These are phyloP conservation scores for Baorangia bicolor DNA, from an alignment of 768 basidiomycete genomes.

Conservation along the genomic window DNA sequence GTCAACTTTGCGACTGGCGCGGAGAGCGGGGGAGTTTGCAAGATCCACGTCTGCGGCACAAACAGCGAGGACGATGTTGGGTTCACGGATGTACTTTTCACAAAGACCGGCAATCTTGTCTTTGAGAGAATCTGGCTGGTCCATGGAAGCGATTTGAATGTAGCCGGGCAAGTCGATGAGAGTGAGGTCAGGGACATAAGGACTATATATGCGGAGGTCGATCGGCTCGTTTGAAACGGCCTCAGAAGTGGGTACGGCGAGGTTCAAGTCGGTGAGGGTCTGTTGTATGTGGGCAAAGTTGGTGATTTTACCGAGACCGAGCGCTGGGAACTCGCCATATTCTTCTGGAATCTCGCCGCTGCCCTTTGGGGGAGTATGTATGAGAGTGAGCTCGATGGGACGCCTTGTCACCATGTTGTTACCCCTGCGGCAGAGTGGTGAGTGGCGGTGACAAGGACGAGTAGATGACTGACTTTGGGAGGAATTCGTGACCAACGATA, in stretches of 20 bases:
- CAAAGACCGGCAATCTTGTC: slow-evolving; percentile 89
- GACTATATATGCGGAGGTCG: slow-evolving; percentile 94
- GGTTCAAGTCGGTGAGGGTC: slow-evolving; percentile 91
- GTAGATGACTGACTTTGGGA: slow-evolving; percentile 81
- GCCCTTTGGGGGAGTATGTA: slow-evolving; percentile 72
- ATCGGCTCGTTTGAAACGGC: slow-evolving; percentile 95
- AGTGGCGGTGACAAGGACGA: neutral
- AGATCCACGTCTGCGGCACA: slow-evolving; percentile 99
- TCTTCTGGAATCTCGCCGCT: slow-evolving; percentile 60
- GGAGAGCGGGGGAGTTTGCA: slow-evolving; percentile 93
- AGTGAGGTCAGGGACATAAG: slow-evolving; percentile 94
- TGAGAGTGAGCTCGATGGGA: slow-evolving; percentile 95
- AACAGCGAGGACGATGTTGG: slow-evolving; percentile 99
- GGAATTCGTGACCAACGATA: slow-evolving; percentile 95
- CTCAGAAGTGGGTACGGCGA: slow-evolving; percentile 85
- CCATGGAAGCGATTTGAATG: slow-evolving; percentile 90
- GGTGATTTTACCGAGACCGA: slow-evolving; percentile 86
- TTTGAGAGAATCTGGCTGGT: slow-evolving; percentile 93
- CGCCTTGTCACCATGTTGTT: slow-evolving; percentile 99
- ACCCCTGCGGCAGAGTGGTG: slow-evolving; percentile 54
- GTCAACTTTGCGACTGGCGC: slow-evolving; percentile 92
- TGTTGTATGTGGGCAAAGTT: slow-evolving; percentile 92
- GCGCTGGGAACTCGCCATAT: slow-evolving; percentile 92
- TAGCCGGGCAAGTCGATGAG: slow-evolving; percentile 98
- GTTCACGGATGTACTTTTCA: slow-evolving; percentile 97